Conservation (phyloP, 192 early-diverging fungal species). For the Backusella tarrabulga region DNA sequence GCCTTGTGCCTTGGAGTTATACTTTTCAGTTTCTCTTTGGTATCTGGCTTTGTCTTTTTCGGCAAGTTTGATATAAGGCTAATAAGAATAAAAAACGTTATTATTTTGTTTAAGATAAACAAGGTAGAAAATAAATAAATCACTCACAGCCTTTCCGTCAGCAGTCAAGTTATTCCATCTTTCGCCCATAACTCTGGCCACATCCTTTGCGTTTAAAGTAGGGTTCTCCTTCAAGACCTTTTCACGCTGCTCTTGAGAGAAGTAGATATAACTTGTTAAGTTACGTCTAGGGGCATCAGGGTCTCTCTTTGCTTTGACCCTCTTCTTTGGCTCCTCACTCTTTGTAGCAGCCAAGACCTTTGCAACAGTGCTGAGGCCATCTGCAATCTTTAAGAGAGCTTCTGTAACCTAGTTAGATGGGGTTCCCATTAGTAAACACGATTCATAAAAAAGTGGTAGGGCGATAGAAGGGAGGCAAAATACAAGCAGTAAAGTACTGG, state of each 20-base stretch:
- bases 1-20: background rate
- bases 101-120: background rate
- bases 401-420: background rate
- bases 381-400: background rate
- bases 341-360: background rate
- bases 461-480: background rate
- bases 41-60: conserved; percentile 34
- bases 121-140: background rate
- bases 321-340: conserved; percentile 25
- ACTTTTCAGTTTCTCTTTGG: conserved; percentile 13
- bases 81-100: background rate
- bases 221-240: conserved; percentile 81
- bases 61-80: conserved; percentile 28
- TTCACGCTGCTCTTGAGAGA: conserved; percentile 76
- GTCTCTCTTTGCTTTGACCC: conserved; percentile 73
- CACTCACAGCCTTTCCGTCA: conserved; percentile 22
- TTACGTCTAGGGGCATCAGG: conserved; percentile 87
- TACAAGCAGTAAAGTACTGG: background rate
- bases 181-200: conserved; percentile 37
- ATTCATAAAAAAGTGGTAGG: background rate
- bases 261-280: conserved; percentile 87
- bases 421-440: background rate
- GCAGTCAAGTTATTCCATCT: conserved; percentile 38
- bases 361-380: background rate
- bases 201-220: conserved; percentile 30